Conservation (phyloP, 352 stramenopile species). For the Aphanomyces invadans region DNA sequence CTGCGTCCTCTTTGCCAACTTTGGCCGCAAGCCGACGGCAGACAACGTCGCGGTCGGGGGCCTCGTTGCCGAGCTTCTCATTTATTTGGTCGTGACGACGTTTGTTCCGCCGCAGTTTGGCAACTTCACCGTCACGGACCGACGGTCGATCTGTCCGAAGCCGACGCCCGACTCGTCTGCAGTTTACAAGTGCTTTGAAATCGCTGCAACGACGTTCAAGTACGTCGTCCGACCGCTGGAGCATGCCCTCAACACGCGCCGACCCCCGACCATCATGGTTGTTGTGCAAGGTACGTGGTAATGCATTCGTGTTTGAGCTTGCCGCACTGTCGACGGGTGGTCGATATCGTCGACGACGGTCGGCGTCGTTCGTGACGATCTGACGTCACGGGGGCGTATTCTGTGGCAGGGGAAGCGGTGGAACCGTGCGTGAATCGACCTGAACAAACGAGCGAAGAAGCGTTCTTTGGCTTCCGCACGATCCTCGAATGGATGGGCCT, state of each 20-base stretch:
- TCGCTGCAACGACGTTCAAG: conserved; percentile 33
- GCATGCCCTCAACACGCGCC: conserved; percentile 82
- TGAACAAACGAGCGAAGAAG: conserved; percentile 88
- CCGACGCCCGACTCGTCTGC: conserved; percentile 41
- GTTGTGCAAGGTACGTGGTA: conserved; percentile 29
- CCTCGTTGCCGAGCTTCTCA: conserved; percentile 72
- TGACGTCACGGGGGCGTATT: not conserved
- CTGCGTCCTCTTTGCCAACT: conserved; percentile 87
- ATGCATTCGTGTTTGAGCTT: too few species aligned
- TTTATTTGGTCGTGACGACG: conserved; percentile 89
- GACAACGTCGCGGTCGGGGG: conserved; percentile 82
- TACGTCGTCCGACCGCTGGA: conserved; percentile 74
- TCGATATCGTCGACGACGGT: too few species aligned
- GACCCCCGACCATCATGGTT: conserved; percentile 75
- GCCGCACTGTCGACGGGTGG: too few species aligned
- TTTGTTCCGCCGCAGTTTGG: conserved; percentile 89
- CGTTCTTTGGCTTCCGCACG: conserved; percentile 83
- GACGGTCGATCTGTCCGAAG: conserved; percentile 45
- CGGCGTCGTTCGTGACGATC: not conserved
- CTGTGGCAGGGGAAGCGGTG: not conserved
- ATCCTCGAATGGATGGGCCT: conserved; percentile 61
- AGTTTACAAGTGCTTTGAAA: conserved; percentile 39
- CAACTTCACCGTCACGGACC: conserved; percentile 84
- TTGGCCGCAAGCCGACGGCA: conserved; percentile 68
- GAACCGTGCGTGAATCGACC: conserved; percentile 61